A percentile compares a stretch with the other conserved stretches of the same genome.
Conservation (phyloP, 129 eudicot genomes). For the Pseudognaphalium luteoalbum region DNA sequence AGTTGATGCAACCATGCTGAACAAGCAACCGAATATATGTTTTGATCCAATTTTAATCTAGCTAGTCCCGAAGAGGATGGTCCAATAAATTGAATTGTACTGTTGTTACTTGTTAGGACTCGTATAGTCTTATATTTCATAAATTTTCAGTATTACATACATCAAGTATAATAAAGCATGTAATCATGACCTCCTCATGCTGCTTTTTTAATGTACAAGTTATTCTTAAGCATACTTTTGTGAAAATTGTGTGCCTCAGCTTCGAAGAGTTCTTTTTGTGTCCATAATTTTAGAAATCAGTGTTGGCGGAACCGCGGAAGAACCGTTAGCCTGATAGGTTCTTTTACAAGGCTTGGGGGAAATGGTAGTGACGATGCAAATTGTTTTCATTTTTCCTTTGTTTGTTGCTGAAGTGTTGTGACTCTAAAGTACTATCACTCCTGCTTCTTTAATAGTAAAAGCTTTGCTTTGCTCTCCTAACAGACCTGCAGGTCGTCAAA, state of each 20-base stretch:
- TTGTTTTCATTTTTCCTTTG: background rate
- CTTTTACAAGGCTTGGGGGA: background rate
- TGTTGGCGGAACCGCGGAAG: background rate
- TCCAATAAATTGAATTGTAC: background rate
- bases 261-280: background rate
- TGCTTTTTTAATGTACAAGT: background rate
- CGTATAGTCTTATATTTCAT: background rate
- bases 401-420: no score
- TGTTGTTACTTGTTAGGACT: background rate
- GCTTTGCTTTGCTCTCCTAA: background rate
- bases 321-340: background rate
- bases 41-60: no score
- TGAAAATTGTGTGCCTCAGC: background rate
- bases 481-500: background rate
- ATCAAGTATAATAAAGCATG: no score
- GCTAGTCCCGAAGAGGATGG: no score
- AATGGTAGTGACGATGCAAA: slow-evolving; percentile 16
- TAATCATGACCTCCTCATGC: background rate
- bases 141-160: background rate
- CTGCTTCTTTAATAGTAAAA: background rate
- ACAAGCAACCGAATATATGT: no score
- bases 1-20: no score
- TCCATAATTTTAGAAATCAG: slow-evolving; percentile 5
- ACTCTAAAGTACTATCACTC: background rate
- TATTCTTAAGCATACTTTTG: background rate